phyloP scores from a whole-genome alignment of 805 yeast species.

The Ogataea populi-albae region DNA sequence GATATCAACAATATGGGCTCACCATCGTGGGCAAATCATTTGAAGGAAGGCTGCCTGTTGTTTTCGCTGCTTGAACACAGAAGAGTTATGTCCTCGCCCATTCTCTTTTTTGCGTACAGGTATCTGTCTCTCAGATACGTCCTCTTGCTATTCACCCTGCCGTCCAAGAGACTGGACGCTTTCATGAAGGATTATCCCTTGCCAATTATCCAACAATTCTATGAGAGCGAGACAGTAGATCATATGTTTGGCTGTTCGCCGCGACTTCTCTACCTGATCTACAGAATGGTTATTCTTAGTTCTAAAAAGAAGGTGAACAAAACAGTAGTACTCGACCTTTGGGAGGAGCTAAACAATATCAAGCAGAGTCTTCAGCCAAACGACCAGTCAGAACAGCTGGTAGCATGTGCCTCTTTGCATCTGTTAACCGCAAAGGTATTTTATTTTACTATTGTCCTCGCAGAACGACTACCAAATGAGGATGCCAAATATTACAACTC shows the following conservation, averaged over 20 bases:
- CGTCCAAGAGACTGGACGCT: slow-evolving; percentile 12
- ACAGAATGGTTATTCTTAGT: slow-evolving; percentile 22
- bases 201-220: slow-evolving; percentile 26
- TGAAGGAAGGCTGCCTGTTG: slow-evolving; percentile 31
- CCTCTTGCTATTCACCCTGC: slow-evolving; percentile 26
- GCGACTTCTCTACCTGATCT: slow-evolving; percentile 23
- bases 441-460: background rate
- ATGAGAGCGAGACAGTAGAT: slow-evolving; percentile 26
- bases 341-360: slow-evolving; percentile 12
- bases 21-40: slow-evolving; percentile 29
- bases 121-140: slow-evolving; percentile 33
- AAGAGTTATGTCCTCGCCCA: slow-evolving; percentile 22
- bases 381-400: slow-evolving; percentile 8
- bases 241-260: slow-evolving; percentile 37
- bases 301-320: slow-evolving; percentile 9
- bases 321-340: slow-evolving; percentile 5
- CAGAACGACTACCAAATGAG: slow-evolving; percentile 1
- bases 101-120: slow-evolving; percentile 30
- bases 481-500: slow-evolving; percentile 3
- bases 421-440: slow-evolving; percentile 14
- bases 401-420: slow-evolving; percentile 20
- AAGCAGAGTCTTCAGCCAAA: slow-evolving; percentile 7
- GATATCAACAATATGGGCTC: slow-evolving; percentile 31
- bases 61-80: slow-evolving; percentile 22
- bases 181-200: slow-evolving; percentile 23